Base-by-base conservation (phyloP, 2,329 filamentous ascomycete genomes). In the Exophiala xenobiotica region DNA sequence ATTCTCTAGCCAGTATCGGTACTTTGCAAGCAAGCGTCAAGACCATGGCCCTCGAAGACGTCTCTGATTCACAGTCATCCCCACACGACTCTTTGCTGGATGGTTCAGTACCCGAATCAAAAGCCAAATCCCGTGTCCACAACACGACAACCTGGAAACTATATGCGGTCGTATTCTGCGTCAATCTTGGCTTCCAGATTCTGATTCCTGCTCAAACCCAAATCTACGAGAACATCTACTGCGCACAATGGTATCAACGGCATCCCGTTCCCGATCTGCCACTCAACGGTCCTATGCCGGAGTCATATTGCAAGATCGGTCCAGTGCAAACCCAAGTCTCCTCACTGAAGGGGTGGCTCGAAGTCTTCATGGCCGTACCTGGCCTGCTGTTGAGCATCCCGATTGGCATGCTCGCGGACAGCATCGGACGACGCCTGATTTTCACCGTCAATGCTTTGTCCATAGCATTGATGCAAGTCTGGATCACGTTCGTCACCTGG, bases 231-330 rank as follows among this genome's bases (percentile, higher is more conserved):
- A 67, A 70, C 18, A 76, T 78, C 44, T 68, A 74, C 26, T 78
- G 75, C 59, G 66, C 71, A 16, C 66, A 70, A 26, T 73, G 74
- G 61, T 78, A 72, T 55, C 46, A 65, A 27, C 57, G 64, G 23
- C 62, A 68, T 40, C 72, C 78, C 49, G 67, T 72, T 14, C 68
- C 65, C n/a, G 65, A 71, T 52, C 74, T 78, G 56, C 65, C 63
- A 1, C 51, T 60, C 6, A 64, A 71, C 53, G 72, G 74, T 9
- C 65, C 67, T 19, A 70, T 79, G 12, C 64, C 69, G 1, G 76
- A 79, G 65, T 64, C 67, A n/a, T 58, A 74, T 56, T 79, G 76
- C 62, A 79, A 79, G 64, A 63, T 72, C n/a, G 68, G 72, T 24
- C 67, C 67, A 35, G 68, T 79, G 16, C 76, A 78, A 58, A 68